These are phyloP conservation scores for Aspergillus clavatus DNA, from an alignment of 2,329 filamentous ascomycete genomes.

Conservation along the genomic window DNA sequence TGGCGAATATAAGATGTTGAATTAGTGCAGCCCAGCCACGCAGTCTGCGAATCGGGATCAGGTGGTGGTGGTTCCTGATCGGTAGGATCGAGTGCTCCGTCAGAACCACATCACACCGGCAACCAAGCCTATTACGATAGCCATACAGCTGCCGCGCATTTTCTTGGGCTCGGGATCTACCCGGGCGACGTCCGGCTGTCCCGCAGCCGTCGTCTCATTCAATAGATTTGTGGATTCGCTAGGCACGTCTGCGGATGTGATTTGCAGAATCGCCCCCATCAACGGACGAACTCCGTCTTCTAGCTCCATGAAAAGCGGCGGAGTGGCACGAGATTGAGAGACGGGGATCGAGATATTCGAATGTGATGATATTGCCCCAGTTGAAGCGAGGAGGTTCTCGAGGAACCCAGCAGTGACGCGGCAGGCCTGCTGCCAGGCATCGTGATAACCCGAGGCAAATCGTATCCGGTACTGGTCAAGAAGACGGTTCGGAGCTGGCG, in stretches of 20 bases:
- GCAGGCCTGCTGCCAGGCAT: slow-evolving; percentile 34
- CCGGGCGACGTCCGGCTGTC: slow-evolving; percentile 22
- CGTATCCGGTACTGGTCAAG: not conserved
- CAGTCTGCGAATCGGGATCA: too few species aligned
- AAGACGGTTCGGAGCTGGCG: slow-evolving; percentile 2
- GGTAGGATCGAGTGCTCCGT: not conserved
- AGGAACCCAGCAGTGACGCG: slow-evolving; percentile 14
- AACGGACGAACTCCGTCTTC: not conserved
- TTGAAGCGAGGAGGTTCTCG: slow-evolving; percentile 6
- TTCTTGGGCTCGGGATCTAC: slow-evolving; percentile 23
- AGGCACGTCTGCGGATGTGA: not conserved
- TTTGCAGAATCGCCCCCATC: not conserved
- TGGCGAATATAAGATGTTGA: not conserved
- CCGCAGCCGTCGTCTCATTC: slow-evolving; percentile 12
- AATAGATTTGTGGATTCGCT: slow-evolving; percentile 3
- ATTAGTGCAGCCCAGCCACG: not conserved
- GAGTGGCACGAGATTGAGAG: not conserved
- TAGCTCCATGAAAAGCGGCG: not conserved
- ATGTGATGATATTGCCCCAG: not conserved
- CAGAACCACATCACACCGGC: slow-evolving; percentile 37
- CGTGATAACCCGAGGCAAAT: slow-evolving; percentile 11
- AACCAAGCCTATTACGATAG: slow-evolving; percentile 33
- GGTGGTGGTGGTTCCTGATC: not conserved
- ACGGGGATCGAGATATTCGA: not conserved
- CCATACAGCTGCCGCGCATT: slow-evolving; percentile 34